Base-by-base conservation (phyloP, 345 rosid species). In the Ailanthus altissimus region DNA sequence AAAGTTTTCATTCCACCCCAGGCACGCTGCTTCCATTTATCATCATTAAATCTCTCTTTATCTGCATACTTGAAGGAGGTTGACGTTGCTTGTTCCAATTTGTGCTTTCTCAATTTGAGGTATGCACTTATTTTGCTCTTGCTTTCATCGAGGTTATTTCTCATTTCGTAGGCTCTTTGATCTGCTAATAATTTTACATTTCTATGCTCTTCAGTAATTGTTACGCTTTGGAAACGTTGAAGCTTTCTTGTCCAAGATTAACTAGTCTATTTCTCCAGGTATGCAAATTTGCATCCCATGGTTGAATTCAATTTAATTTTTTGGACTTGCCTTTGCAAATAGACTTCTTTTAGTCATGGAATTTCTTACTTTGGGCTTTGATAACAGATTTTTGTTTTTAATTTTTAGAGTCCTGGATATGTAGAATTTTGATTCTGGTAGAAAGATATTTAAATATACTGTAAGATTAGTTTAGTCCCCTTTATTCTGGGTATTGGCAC, bases 181-280 rank as follows among this genome's bases (percentile, higher is more conserved):
- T 76, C 25, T 73, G 32, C 62, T 68, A 65, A 47, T 70, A 13
- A 81, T 12, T 78, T 69, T 45, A 8, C 16, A 11, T 66, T 60
- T 65, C 50, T 58, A 42, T 60, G 56, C 47, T 59, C 50, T 85
- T 51, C 83, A 96, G 99, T 89, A 90, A 92, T 85, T 96, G 99
- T 84, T 85, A 75, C 83, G 84, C 95, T 66, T 79, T 96, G 97
- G 99, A 93, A 83, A 78, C 86, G 53, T 76, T 96, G 84, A 94
- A 87, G 89, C 94, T 96, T 43, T 67, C 67, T 42, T 96, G 99
- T 78, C 97, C 97, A 54, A 90, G 75, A 79, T 80, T 96, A 85
- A 89, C 93, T 6, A 94, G 97, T 78, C 94, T 97, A 60, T 92
- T 91, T 83, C 97, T 97, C 73, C 97, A 87, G 97, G 97, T 92